A percentile compares a stretch with the other conserved stretches of the same genome.
Conservation (phyloP, 257 asterid genomes). For the Coffea canephora region DNA sequence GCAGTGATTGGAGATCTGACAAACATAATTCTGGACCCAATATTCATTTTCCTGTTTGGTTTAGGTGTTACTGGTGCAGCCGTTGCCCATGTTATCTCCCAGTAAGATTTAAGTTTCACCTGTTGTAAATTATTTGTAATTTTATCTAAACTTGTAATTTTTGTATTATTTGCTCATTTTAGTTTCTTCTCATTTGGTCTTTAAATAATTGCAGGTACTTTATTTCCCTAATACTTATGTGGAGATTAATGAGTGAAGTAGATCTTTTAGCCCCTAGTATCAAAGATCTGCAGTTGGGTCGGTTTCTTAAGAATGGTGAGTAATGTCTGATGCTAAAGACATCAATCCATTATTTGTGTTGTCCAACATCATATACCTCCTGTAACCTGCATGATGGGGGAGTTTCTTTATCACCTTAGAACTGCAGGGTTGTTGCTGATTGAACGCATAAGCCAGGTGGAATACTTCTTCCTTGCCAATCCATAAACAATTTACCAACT, state of each 20-base stretch:
- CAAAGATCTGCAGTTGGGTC: conserved; percentile 54
- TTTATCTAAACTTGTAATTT: not conserved
- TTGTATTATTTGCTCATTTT: not conserved
- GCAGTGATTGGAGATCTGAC: conserved; percentile 48
- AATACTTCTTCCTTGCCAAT: not conserved
- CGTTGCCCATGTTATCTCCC: conserved; percentile 51
- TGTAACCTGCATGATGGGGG: not conserved
- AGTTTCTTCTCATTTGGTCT: conserved; percentile 1
- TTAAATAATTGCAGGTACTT: conserved; percentile 48
- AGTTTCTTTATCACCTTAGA: not conserved
- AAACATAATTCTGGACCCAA: conserved; percentile 46
- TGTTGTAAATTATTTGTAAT: not conserved
- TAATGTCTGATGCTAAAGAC: not conserved
- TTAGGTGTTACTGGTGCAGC: conserved; percentile 58
- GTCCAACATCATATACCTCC: not conserved
- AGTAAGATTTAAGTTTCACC: conserved; percentile 30
- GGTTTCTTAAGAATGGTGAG: conserved; percentile 69
- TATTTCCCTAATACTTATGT: conserved; percentile 56
- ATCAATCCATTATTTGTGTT: not conserved
- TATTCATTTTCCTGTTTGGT: conserved; percentile 39
- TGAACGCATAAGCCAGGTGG: not conserved
- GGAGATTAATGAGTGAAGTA: conserved; percentile 54
- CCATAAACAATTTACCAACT: not conserved
- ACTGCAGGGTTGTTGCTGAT: not conserved
- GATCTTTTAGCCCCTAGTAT: conserved; percentile 61